A percentile compares a stretch with the other conserved stretches of the same genome.
These are phyloP conservation scores for Globisporangium rhizosaccharum DNA, from an alignment of 352 stramenopile species.

Conservation along the genomic window DNA sequence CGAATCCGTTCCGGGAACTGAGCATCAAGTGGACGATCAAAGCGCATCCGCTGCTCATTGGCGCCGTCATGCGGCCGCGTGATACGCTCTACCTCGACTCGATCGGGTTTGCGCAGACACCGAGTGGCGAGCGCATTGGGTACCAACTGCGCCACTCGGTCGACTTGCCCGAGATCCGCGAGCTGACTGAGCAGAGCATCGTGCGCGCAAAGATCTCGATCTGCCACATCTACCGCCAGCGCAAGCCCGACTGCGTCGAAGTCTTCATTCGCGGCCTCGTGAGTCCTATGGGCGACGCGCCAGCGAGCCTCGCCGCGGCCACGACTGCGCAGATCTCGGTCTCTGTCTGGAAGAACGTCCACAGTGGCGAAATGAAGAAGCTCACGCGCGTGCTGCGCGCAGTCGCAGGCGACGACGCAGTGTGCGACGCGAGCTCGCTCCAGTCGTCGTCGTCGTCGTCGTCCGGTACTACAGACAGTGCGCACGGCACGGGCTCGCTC, in stretches of 20 bases:
- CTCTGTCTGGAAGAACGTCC: slow-evolving; percentile 6
- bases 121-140: slow-evolving; percentile 37
- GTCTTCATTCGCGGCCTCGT: slow-evolving; percentile 24
- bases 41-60: slow-evolving; percentile 24
- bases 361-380: slow-evolving; percentile 11
- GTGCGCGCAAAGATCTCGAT: slow-evolving; percentile 49
- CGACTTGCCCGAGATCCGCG: slow-evolving; percentile 37
- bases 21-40: slow-evolving; percentile 52
- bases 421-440: not conserved
- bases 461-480: no score
- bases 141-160: slow-evolving; percentile 59
- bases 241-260: slow-evolving; percentile 34
- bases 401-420: not conserved
- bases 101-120: slow-evolving; percentile 28
- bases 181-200: slow-evolving; percentile 25
- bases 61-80: slow-evolving; percentile 40
- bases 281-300: slow-evolving; percentile 3
- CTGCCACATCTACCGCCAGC: slow-evolving; percentile 43
- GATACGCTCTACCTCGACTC: slow-evolving; percentile 58
- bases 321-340: not conserved
- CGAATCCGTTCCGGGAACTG: slow-evolving; percentile 40
- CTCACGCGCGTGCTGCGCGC: slow-evolving; percentile 8
- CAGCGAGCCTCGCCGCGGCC: not conserved
- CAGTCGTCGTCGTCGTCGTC: not conserved
- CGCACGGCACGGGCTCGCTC: not conserved